phyloP scores from a whole-genome alignment of 441 rosid species.

The Populus trichocarpa region DNA sequence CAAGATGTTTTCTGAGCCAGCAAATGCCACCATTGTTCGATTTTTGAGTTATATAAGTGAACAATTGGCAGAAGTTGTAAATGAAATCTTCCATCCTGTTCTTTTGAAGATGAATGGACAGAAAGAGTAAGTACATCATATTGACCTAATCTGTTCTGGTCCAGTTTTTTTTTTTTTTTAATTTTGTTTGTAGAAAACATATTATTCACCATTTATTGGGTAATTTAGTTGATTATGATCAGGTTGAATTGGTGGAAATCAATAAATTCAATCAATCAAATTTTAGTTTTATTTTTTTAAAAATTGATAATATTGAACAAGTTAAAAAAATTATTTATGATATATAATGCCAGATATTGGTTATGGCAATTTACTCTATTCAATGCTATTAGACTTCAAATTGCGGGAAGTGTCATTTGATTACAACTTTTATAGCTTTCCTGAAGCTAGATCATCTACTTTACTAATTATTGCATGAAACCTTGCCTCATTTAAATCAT shows the following conservation, averaged over 20 bases:
- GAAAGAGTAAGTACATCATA: constrained; percentile 45
- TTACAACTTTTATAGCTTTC: neutral
- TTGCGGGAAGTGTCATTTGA: too few species aligned
- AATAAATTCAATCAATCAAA: neutral
- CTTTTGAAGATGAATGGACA: constrained; percentile 59
- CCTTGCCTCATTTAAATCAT: neutral
- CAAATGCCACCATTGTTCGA: constrained; percentile 76
- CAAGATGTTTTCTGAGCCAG: constrained; percentile 90
- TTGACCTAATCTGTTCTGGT: neutral
- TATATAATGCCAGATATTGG: neutral
- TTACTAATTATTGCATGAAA: neutral
- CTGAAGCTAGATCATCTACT: neutral
- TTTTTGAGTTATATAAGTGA: constrained; percentile 76
- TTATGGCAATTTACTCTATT: neutral
- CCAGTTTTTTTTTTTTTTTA: neutral
- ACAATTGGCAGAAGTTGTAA: constrained; percentile 55
- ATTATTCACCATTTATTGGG: neutral
- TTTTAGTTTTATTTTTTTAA: too few species aligned
- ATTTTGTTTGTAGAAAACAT: neutral
- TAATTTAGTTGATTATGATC: neutral
- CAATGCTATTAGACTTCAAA: neutral
- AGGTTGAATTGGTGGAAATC: neutral
- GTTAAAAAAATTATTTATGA: neutral
- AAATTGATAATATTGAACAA: neutral
- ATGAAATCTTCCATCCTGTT: constrained; percentile 55